Base-by-base conservation (phyloP, 1,284 basidiomycete genomes). In the Tremellales sp. region DNA sequence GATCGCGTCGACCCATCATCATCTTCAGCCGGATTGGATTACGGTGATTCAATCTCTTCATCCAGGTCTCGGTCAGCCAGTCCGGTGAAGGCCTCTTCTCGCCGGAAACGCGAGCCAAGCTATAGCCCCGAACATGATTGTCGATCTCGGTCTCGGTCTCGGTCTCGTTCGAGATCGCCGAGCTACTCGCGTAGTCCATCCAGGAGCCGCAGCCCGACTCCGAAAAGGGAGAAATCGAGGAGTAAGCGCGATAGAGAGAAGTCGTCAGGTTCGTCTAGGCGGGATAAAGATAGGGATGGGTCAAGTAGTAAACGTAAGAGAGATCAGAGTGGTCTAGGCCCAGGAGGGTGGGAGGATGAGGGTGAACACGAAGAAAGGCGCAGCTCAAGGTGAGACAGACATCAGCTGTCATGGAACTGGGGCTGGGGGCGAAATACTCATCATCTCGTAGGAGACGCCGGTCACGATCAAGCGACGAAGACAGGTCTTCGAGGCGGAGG, bases 1-100 rank as follows among this genome's bases (percentile, higher is more conserved):
- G 70, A 72, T 52, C 58, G 62, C 4, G 70, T 70, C 12, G 61
- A 65, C n/a, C 53, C 54, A 21, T 54, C 57, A 1, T 50, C 54
- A 0, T 48, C 57, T 1, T 60, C 57, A 0, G 57, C 57, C 5
- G 48, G 54, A 1, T 50, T 72, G 13, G 68, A 72, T 45, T 72
- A 72, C 27, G 53, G 56, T 22, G 54, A 54, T 17, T 35, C 29
- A 27, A 45, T 39, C 1, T 45, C 42, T 17, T 46, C 26, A 24
- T 48, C 35, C 46, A 49, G 22, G 46, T 44, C 29, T 50, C 52
- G 25, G 43, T 43, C 19, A 40, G 23, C 42, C 6, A 23, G 21
- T 26, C 41, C 26, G 27, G 29, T 41, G 29, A 42, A 19, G 40
- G 22, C 41, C 6, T 35, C 48, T 17, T 49, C 54, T 13, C 35